Base-by-base conservation (phyloP, 176 grass and related monocot genomes). In the Miscanthus lutarioriparius region DNA sequence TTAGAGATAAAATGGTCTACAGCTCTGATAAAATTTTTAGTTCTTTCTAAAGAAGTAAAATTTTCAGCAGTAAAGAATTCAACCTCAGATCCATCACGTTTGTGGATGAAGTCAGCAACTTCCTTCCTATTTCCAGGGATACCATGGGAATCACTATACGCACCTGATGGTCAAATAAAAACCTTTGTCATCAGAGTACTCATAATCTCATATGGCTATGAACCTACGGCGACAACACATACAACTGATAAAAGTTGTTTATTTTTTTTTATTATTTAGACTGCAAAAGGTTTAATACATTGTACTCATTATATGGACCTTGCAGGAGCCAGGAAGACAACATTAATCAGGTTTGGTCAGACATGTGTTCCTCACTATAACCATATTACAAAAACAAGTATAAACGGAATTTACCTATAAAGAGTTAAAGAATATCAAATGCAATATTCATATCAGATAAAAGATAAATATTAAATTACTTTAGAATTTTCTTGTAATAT, bases 121-220 rank as follows among this genome's bases (percentile, higher is more conserved):
- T 98, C 96, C 81, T 98, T 84, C 88, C 96, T 95, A 32, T 95
- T 75, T 86, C 96, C 96, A 64, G 93, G 93, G 51, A 98, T 84
- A 59, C 96, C 96, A 64, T 93, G 90, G 25, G 96, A 98, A 82
- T 98, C 96, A 95, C 96, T 98, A 58, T 98, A 98, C 47, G 96
- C 96, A 89, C 96, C 96, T 98, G 87, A 41, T 47, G 44, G 12
- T 86, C 41, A 78, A 17, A 74, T 44, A 84, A 3, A 64, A 67
- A 15, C 10, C 2, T 25, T 78, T 7, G 72, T 30, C 28, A 30
- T 90, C 72, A 78, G 48, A 64, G 33, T 67, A 44, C 17, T 65
- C 43, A 10, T 45, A 45, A 12, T 45, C 41, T 43, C 28, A 1
- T 39, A 39, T 62, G n/a, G 41, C 38, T 39, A 39, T 39, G 27